Evolutionary conservation across 2,329 filamentous ascomycete genomes (phyloP).

Genomic region (Alternaria longipes): DNA sequence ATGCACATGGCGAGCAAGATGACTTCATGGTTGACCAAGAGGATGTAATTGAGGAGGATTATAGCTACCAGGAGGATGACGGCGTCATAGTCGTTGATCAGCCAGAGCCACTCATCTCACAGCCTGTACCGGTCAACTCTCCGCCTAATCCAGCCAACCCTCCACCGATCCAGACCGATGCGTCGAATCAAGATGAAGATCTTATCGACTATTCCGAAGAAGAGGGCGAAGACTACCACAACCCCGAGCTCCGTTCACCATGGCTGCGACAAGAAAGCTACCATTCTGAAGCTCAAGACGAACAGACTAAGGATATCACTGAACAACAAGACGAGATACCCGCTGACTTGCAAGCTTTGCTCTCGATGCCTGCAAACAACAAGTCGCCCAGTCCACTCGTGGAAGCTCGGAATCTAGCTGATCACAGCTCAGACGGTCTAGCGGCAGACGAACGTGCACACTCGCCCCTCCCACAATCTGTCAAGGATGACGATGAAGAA

Average conservation of each 20-base stretch:
- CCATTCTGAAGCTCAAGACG: neutral
- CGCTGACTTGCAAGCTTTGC: conserved; percentile 17
- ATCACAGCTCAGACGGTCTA: conserved; percentile 1
- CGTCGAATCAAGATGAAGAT: conserved; percentile 35
- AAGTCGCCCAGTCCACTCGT: conserved; percentile 12
- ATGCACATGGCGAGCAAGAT: conserved; percentile 36
- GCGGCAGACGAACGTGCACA: conserved; percentile 3
- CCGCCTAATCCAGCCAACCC: conserved; percentile 10
- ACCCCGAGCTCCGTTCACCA: conserved; percentile 7
- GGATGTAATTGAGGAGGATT: conserved; percentile 41
- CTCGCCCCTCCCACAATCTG: neutral
- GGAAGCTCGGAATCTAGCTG: neutral
- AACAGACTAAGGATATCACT: conserved; percentile 1
- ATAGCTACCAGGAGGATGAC: conserved; percentile 25
- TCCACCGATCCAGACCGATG: neutral
- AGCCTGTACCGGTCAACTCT: neutral
- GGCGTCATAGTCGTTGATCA: conserved; percentile 16
- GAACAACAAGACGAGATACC: conserved; percentile 17
- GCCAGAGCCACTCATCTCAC: conserved; percentile 4
- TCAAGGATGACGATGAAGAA: conserved; percentile 9
- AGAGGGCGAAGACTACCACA: conserved; percentile 31
- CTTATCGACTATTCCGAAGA: conserved; percentile 49
- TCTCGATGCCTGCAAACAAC: conserved; percentile 3
- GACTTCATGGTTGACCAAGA: conserved; percentile 52
- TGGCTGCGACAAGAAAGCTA: conserved; percentile 5